These are phyloP conservation scores for Laguncularia racemosa DNA, from an alignment of 345 rosid species.

Conservation along the genomic window DNA sequence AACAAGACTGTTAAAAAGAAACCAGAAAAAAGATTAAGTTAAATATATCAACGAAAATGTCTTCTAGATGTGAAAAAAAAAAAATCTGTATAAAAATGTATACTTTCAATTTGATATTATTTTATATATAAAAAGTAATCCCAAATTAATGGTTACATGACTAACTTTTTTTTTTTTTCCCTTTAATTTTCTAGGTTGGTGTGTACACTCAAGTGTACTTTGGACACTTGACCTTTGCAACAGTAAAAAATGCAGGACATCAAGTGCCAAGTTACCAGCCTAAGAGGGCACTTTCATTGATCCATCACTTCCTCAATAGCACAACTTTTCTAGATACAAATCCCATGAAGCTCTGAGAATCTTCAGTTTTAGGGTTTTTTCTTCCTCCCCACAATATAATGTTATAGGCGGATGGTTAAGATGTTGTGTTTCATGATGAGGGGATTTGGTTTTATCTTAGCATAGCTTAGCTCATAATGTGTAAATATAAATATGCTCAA, in stretches of 20 bases:
- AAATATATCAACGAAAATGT: no score
- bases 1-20: no score
- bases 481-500: no score
- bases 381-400: no score
- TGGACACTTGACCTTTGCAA: slow-evolving; percentile 63
- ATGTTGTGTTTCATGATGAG: no score
- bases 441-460: no score
- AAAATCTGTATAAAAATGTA: no score
- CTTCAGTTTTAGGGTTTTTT: background rate
- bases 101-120: no score
- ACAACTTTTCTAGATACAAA: slow-evolving; percentile 55
- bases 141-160: background rate
- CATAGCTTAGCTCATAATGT: no score
- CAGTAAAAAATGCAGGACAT: slow-evolving; percentile 90
- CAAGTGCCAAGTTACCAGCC: slow-evolving; percentile 91
- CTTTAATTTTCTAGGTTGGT: slow-evolving; percentile 37
- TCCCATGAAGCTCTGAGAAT: slow-evolving; percentile 7
- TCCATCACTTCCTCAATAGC: slow-evolving; percentile 54
- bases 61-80: no score
- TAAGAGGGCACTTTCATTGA: slow-evolving; percentile 57
- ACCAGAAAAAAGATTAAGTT: no score
- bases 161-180: background rate
- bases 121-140: background rate
- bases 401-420: no score
- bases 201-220: slow-evolving; percentile 68